Evolutionary conservation across 257 asterid genomes (phyloP), one percentile per base, ranked within the genome.

Genomic region (Euphrasia confusa): DNA sequence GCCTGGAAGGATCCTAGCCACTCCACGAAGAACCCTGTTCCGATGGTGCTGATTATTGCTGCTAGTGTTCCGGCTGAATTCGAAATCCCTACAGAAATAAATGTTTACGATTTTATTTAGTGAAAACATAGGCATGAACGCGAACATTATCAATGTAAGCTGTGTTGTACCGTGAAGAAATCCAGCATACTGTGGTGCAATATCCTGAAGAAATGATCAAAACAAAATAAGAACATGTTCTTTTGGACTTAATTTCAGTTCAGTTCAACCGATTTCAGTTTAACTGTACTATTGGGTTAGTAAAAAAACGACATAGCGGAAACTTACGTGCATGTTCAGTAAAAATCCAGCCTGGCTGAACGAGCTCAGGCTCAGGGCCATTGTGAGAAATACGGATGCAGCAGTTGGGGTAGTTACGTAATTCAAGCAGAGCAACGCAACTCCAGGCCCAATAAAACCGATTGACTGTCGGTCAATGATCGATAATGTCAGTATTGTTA

Each of bases 311-410:
- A 26, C 10, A 13, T 39, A 50, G 58, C 4, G 10, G 53, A 35
- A 44, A 60, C 91, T 79, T 85, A 91, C 98, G 61, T 91, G 98
- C 94, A 91, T 91, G 63, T 91, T 91, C 10, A 91, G 82, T 44
- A 91, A 70, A 70, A 91, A 91, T n/a, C 98, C 98, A 10, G 98
- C 98, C 78, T 91, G 98, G 61, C 98, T 91, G 78, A 82, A 91
- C 53, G 98, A 73, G 76, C 98, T 88, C 67, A 91, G 70, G 77
- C 98, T 88, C 66, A 91, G 80, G 50, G 96, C 98, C 21, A 72
- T 18, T 10, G 96, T 88, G 12, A 88, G 54, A 58, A 76, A 55
- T 12, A 78, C 15, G 42, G 95, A 73, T 39, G 95, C 98, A 73
- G 74, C 70, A 26, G 68, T 76, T 4, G 98, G 98, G 4, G 95